Evolutionary conservation across 2,329 filamentous ascomycete species (phyloP), one percentile per base, ranked within the genome.

Genomic region (Aureobasidium lini): DNA sequence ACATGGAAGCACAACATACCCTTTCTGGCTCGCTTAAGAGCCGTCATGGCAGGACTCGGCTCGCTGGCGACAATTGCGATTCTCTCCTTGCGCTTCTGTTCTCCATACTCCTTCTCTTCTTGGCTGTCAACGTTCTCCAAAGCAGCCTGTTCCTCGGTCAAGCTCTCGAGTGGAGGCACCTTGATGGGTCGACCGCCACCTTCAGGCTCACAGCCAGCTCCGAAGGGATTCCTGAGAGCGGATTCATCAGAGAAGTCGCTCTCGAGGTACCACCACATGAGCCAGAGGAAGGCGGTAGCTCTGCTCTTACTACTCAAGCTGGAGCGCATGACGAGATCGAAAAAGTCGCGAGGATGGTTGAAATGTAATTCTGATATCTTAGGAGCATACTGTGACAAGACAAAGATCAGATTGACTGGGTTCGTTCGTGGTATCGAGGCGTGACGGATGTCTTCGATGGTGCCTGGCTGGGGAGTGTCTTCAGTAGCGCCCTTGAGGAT

Each of bases 191-290:
- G 69, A 13, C 75, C 72, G 39, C 75, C 70, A 42, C 74, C 67
- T n/a, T 64, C 64, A 42, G 71, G 67, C 78, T 71, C 66, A 57
- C 73, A 71, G n/a, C 78, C 78, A 10, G 71, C 72, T 0, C 94
- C 94, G 67, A 96, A 99, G 0, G 94, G 94, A 68, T 99, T 99
- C 66, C 89, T 87, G 49, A 90, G 81, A 46, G 90, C 93, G 59
- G 89, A 90, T 67, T 96, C 89, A 66, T 88, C 85, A 0, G 89
- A 89, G 66, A 96, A 97, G 71, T 96, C 90, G 31, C 92, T 96
- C 72, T 99, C 94, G 16, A 99, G 81, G 70, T 99, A 97, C 79
- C 94, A 96, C 94, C 94, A 99, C 85, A 99, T 95, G 63, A 99
- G 79, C 94, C 94, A 99, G 18, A 99, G 76, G 66, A 99, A 99